Base-by-base conservation (phyloP, 164 flowering plant species). In the Taxillus chinensis region DNA sequence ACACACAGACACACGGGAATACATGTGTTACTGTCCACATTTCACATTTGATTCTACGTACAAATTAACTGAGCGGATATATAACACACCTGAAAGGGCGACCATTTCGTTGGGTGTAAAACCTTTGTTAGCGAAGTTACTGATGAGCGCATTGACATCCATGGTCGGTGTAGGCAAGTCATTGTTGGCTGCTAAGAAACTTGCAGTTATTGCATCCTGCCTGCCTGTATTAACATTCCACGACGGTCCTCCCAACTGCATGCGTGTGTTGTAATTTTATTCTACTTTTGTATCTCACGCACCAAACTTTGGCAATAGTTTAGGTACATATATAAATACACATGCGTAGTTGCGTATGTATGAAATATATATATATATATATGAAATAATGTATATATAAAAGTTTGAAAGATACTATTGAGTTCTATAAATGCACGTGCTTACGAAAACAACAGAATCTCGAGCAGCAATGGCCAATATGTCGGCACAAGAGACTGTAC, bases 401-500 rank as follows among this genome's bases (percentile, higher is more conserved):
- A 58, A 67, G 11, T 60, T 4, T 11, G 41, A 8, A 58, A 41
- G 5, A 41, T 11, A 4, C 77, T 74, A 63, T 27, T 7, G 10
- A 43, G 46, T 6, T 43, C 10, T 6, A 49, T 4, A 9, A 49
- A 12, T 12, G 27, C 27, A 27, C 27, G 27, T 27, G 27, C 27
- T 27, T 9, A 77, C 80, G 40, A 49, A 43, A 7, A 41, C 69
- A 11, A 76, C 67, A 17, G 82, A 70, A 60, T 77, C 81, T 39
- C 79, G 57, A 0, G 81, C 74, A 0, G 78, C 80, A 5, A 79
- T 60, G 7, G 78, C 70, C 2, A 81, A 59, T 14, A 81, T 70
- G 55, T 81, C 85, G 0, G 82, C 80, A 61, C 85, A 81, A 3
- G 85, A 81, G 2, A 81, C 85, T 15, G 72, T 71, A 12, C 75